Evolutionary conservation across 2,329 filamentous ascomycete genomes (phyloP), one percentile per base, ranked within the genome.

Genomic region (Fusarium sulawesiense): DNA sequence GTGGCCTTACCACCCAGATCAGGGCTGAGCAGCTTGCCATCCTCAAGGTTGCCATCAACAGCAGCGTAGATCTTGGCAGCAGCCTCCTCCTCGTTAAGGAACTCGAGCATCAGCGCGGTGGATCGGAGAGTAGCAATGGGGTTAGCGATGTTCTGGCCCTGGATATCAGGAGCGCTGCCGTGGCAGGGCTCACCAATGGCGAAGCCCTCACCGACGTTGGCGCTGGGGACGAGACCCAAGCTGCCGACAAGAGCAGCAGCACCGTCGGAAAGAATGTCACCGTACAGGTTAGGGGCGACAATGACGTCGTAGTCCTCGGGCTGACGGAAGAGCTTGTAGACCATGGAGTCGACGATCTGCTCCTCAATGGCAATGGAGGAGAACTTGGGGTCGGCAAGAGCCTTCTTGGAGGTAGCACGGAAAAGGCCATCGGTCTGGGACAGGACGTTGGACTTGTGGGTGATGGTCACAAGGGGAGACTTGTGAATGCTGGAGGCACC

Each of bases 321-420:
- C 83, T 98, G 93, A 68, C 95, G 93, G 90, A 98, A 98, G 60
- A 99, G 92, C 86, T 98, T 98, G 89, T 98, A 98, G 62, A 98
- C 94, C 96, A 99, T 99, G 67, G 92, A 95, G 83, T 99, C 96
- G 69, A 99, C 95, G 75, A 99, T 99, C 85, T 99, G 96, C 86
- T 98, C 96, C 82, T 98, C 96, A 57, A 98, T 86, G 44, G 83
- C 83, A 56, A 97, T 84, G 53, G 81, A 82, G 65, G 73, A 81
- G 84, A 93, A 98, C 72, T 84, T 86, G 14, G 87, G 73, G 54
- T 86, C 85, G 29, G 89, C 86, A 11, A 98, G 89, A 6, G 93
- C 93, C 30, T 86, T 85, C 73, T 92, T 90, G 18, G 93, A 89
- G 7, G 92, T 92, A 74, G 91, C 86, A 73, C 96, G 91, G 89